A percentile compares a stretch with the other conserved stretches of the same genome.
Evolutionary conservation across 768 basidiomycete genomes (phyloP).

Genomic region (Hypholoma fasciculare): DNA sequence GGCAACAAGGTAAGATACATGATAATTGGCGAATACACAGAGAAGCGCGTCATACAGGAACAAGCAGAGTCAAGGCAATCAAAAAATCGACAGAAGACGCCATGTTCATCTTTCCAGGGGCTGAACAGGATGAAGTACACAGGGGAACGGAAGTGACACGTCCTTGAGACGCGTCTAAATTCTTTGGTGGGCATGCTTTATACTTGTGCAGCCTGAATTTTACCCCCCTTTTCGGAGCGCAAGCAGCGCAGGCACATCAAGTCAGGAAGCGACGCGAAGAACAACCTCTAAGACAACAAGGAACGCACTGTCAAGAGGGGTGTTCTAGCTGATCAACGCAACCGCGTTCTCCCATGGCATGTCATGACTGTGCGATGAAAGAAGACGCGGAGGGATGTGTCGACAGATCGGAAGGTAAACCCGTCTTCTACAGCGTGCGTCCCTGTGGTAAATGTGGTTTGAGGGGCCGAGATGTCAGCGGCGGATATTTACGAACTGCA

Average conservation of each 20-base stretch:
- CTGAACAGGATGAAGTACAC: not conserved
- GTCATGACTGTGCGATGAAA: constrained; percentile 7
- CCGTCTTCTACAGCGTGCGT: constrained; percentile 4
- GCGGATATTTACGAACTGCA: not conserved
- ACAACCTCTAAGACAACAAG: constrained; percentile 16
- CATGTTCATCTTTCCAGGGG: constrained; percentile 3
- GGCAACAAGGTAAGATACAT: not conserved
- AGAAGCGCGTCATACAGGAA: constrained; percentile 8
- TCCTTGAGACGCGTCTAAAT: constrained; percentile 9
- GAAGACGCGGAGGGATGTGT: not conserved
- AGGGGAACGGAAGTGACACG: constrained; percentile 13
- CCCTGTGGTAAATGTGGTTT: constrained; percentile 8
- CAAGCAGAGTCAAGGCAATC: constrained; percentile 5
- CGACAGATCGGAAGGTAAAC: constrained; percentile 7
- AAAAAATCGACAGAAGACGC: constrained; percentile 1
- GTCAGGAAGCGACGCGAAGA: not conserved
- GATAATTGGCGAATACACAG: not conserved
- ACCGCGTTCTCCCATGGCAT: constrained; percentile 13
- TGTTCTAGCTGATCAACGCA: constrained; percentile 1
- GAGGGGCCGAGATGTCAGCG: constrained; percentile 11
- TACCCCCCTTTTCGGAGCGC: not conserved
- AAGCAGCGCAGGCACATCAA: constrained; percentile 17
- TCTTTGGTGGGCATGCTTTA: constrained; percentile 9
- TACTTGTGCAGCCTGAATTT: constrained; percentile 1
- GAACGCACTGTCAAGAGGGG: constrained; percentile 11